Conservation (phyloP, 108 stramenopile genomes). For the Nitzschia sp. region DNA sequence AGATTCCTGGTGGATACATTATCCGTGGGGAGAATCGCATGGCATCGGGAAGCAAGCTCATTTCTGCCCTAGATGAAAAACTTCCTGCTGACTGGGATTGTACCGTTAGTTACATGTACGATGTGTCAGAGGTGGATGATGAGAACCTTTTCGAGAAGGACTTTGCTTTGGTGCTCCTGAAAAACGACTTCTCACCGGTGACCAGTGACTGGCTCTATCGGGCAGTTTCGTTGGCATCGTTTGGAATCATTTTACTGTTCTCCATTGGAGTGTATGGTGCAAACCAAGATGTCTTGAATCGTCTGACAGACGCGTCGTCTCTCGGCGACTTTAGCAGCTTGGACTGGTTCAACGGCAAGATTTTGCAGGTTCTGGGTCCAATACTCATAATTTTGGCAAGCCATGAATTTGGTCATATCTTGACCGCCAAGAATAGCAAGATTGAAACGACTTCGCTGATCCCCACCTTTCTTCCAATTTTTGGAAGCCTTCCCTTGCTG, state of each 20-base stretch:
- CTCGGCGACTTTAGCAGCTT: constrained; percentile 36
- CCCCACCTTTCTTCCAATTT: constrained; percentile 42
- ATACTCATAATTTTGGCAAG: constrained; percentile 39
- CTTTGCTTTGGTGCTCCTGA: constrained; percentile 45
- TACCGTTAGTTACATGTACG: constrained; percentile 21
- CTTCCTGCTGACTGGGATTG: constrained; percentile 30
- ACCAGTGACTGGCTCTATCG: constrained; percentile 11
- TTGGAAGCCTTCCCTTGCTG: constrained; percentile 49
- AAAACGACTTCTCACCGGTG: constrained; percentile 40
- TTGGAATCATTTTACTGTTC: constrained; percentile 43
- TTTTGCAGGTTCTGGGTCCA: constrained; percentile 47
- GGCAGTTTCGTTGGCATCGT: constrained; percentile 24
- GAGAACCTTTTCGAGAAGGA: constrained; percentile 30
- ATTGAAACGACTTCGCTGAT: constrained; percentile 7
- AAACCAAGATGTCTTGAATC: constrained; percentile 44
- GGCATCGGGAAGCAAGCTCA: constrained; percentile 29
- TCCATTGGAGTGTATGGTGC: constrained; percentile 45
- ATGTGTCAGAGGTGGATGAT: constrained; percentile 40
- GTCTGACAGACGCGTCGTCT: constrained; percentile 43
- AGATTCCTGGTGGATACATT: constrained; percentile 54
- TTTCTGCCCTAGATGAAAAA: constrained; percentile 42
- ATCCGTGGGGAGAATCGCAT: constrained; percentile 52
- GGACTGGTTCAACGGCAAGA: constrained; percentile 58
- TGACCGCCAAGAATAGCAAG: constrained; percentile 44
- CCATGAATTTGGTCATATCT: constrained; percentile 55